Evolutionary conservation across 2,329 filamentous ascomycete genomes (phyloP).

Genomic region (Diaporthe capsici): DNA sequence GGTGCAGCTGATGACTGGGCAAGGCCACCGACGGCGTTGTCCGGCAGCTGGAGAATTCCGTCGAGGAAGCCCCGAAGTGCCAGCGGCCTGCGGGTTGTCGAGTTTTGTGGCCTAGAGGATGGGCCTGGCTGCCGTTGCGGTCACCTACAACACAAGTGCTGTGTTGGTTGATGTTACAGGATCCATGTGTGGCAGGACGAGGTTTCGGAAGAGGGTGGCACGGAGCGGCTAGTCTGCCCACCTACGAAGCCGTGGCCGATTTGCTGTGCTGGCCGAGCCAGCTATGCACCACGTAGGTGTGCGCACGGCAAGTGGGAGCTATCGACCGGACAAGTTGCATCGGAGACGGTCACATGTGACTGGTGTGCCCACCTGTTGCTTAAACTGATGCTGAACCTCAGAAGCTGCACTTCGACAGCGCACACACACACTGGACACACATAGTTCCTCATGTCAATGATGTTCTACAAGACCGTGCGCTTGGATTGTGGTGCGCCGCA

Average conservation of each 20-base stretch:
- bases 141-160: not conserved
- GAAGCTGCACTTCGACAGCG: not conserved
- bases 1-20: not conserved
- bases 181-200: not conserved
- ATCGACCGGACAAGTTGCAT: not conserved
- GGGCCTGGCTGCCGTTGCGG: slow-evolving; percentile 13
- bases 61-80: not conserved
- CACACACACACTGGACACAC: too few relatives aligned
- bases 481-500: slow-evolving; percentile 12
- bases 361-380: not conserved
- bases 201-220: slow-evolving; percentile 23
- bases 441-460: not conserved
- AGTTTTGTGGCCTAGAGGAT: not conserved
- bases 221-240: not conserved
- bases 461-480: not conserved
- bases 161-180: slow-evolving; percentile 18
- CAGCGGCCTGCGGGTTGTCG: slow-evolving; percentile 4
- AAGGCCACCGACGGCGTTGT: slow-evolving; percentile 15
- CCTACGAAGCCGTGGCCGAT: not conserved
- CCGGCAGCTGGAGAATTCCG: slow-evolving; percentile 8
- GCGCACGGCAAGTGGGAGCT: not conserved
- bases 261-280: not conserved
- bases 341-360: slow-evolving; percentile 6
- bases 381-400: not conserved
- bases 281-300: not conserved